Conservation (phyloP, 2,329 filamentous ascomycete genomes). For the Pseudogymnoascus sp. region DNA sequence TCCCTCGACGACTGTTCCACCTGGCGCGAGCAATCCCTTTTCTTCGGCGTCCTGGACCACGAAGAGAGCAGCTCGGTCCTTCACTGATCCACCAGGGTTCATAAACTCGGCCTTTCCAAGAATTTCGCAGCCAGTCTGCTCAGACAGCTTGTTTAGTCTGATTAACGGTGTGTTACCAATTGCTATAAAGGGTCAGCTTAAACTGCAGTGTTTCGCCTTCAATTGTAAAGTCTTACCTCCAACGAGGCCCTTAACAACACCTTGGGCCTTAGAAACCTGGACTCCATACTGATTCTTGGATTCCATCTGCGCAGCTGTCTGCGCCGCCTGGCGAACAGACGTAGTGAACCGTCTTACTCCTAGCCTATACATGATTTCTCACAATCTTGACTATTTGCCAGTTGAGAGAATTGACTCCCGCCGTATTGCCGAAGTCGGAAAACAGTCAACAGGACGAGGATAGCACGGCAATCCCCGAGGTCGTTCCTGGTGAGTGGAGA, state of each 20-base stretch:
- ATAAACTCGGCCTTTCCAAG: constrained; percentile 98
- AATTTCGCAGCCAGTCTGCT: constrained; percentile 86
- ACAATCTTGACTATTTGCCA: constrained; percentile 2
- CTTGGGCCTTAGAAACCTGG: constrained; percentile 59
- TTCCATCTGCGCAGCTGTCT: constrained; percentile 40
- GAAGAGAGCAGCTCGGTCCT: constrained; percentile 91
- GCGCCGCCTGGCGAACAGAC: constrained; percentile 42
- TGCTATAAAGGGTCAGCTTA: constrained; percentile 44
- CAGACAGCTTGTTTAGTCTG: constrained; percentile 77
- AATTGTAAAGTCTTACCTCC: constrained; percentile 45
- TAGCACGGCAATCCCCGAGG: neutral
- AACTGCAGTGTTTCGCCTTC: neutral
- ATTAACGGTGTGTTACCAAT: constrained; percentile 98
- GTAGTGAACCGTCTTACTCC: constrained; percentile 49
- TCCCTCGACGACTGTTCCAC: constrained; percentile 92
- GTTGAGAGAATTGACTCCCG: neutral
- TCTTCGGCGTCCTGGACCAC: constrained; percentile 92
- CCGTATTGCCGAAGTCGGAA: constrained; percentile 4
- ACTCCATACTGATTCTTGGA: constrained; percentile 49
- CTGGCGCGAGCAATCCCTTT: constrained; percentile 69
- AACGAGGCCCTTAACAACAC: constrained; percentile 57
- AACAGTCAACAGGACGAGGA: neutral
- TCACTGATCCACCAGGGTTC: constrained; percentile 93
- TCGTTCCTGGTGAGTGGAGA: neutral
- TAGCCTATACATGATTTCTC: constrained; percentile 7